Conservation (phyloP, 352 stramenopile species). For the Phytophthora pini region DNA sequence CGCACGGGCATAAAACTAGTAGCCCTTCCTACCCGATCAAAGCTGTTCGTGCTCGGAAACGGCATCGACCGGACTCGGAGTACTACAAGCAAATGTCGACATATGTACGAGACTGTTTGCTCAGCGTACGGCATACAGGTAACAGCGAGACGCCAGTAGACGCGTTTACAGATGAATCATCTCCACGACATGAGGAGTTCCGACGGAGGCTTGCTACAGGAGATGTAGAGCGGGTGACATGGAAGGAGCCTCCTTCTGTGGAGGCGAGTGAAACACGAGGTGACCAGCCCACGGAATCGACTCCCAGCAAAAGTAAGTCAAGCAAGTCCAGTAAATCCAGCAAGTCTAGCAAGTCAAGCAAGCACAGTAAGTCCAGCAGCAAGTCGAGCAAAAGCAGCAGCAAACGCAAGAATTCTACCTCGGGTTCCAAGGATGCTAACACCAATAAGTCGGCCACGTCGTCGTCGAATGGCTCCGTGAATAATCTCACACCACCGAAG, state of each 20-base stretch:
- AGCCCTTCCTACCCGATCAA: conserved; percentile 71
- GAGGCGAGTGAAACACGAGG: conserved; percentile 23
- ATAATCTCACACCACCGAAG: conserved; percentile 27
- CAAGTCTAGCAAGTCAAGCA: conserved; percentile 36
- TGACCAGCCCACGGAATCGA: conserved; percentile 19
- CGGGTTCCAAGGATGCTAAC: conserved; percentile 22
- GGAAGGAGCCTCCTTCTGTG: conserved; percentile 66
- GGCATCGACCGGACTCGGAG: conserved; percentile 79
- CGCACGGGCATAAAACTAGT: conserved; percentile 21
- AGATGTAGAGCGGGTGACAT: conserved; percentile 77
- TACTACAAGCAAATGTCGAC: conserved; percentile 90
- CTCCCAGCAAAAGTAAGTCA: conserved; percentile 27
- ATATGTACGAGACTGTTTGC: conserved; percentile 82
- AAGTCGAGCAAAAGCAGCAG: conserved; percentile 36
- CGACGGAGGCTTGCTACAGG: conserved; percentile 66
- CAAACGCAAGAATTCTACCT: conserved; percentile 28
- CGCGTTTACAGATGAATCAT: conserved; percentile 58
- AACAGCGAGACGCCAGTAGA: conserved; percentile 43
- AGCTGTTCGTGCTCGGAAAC: conserved; percentile 73
- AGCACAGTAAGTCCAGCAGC: conserved; percentile 32
- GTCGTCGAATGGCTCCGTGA: conserved; percentile 29
- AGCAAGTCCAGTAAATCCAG: conserved; percentile 42
- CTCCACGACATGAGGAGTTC: conserved; percentile 64
- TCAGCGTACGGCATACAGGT: conserved; percentile 69
- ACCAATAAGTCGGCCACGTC: conserved; percentile 21